Percentiles rank a stretch among this genome's conserved stretches.
Evolutionary conservation across 139 green algal genomes (phyloP).

Genomic region (Haematococcus lacustris): DNA sequence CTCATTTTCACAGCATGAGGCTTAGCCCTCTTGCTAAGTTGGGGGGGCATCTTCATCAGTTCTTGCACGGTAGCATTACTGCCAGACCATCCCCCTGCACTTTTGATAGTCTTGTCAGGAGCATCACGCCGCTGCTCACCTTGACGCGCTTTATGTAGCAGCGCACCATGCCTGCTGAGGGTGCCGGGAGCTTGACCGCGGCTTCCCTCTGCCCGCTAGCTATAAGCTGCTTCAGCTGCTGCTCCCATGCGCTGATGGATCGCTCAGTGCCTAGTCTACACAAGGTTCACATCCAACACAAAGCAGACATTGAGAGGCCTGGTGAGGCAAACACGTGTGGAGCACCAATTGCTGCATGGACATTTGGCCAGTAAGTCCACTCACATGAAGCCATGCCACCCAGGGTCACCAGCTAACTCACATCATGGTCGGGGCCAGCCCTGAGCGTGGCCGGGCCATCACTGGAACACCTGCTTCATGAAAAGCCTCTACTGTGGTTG

Average conservation of each 20-base stretch:
- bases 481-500: too few species aligned
- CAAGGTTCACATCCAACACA: not conserved
- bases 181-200: not conserved
- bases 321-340: not conserved
- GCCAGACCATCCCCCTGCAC: too few species aligned
- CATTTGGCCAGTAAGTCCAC: not conserved
- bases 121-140: too few species aligned
- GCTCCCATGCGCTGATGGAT: not conserved
- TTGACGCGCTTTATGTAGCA: constrained; percentile 3
- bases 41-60: too few species aligned
- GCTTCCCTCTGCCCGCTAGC: not conserved
- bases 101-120: too few species aligned
- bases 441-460: too few species aligned
- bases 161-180: not conserved
- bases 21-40: too few species aligned
- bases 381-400: not conserved
- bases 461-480: too few species aligned
- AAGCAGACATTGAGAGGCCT: too few species aligned
- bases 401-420: not conserved
- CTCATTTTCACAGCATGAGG: too few species aligned
- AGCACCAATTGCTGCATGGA: not conserved
- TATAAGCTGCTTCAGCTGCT: constrained; percentile 1
- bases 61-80: too few species aligned
- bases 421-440: too few species aligned
- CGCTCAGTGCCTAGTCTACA: not conserved